Percentiles rank a stretch among this genome's conserved stretches.
phyloP scores from a whole-genome alignment of 2,329 filamentous ascomycete species.

The Hypoxylon sp. region DNA sequence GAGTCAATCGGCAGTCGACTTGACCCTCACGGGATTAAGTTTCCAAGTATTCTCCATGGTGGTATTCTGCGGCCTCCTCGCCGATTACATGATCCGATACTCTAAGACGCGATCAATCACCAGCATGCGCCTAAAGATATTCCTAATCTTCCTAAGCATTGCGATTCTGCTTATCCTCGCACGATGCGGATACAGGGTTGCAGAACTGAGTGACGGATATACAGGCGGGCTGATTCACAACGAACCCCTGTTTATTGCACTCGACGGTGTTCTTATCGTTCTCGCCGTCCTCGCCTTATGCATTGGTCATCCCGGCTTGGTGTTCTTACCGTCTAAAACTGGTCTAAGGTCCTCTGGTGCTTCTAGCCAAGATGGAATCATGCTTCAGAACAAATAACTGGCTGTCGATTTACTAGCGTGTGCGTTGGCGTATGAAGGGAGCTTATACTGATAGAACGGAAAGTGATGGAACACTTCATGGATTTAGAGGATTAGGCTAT shows the following conservation, averaged over 20 bases:
- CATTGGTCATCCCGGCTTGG: slow-evolving; percentile 61
- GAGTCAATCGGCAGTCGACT: slow-evolving; percentile 63
- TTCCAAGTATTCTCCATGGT: slow-evolving; percentile 70
- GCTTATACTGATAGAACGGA: not conserved
- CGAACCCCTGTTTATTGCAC: slow-evolving; percentile 62
- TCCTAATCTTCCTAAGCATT: slow-evolving; percentile 65
- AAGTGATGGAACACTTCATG: too few relatives aligned
- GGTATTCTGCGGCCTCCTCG: slow-evolving; percentile 65
- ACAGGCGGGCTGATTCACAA: slow-evolving; percentile 64
- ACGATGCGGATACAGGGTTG: slow-evolving; percentile 71
- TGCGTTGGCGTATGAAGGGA: not conserved
- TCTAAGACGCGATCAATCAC: slow-evolving; percentile 29
- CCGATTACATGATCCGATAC: slow-evolving; percentile 59
- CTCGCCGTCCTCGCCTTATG: slow-evolving; percentile 57
- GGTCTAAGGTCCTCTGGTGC: slow-evolving; percentile 2
- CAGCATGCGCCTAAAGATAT: slow-evolving; percentile 60
- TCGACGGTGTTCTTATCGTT: slow-evolving; percentile 62
- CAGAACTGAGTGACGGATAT: slow-evolving; percentile 72
- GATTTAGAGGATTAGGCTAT: not conserved
- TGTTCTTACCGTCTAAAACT: slow-evolving; percentile 48
- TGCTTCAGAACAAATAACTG: slow-evolving; percentile 15
- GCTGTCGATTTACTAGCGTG: not conserved
- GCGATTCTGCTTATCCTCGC: slow-evolving; percentile 70
- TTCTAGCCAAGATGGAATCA: slow-evolving; percentile 13
- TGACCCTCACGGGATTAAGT: slow-evolving; percentile 69